Percentiles rank a stretch among this genome's conserved stretches.
phyloP scores from a whole-genome alignment of 306 rosid genomes.

The Glycine tomentella region DNA sequence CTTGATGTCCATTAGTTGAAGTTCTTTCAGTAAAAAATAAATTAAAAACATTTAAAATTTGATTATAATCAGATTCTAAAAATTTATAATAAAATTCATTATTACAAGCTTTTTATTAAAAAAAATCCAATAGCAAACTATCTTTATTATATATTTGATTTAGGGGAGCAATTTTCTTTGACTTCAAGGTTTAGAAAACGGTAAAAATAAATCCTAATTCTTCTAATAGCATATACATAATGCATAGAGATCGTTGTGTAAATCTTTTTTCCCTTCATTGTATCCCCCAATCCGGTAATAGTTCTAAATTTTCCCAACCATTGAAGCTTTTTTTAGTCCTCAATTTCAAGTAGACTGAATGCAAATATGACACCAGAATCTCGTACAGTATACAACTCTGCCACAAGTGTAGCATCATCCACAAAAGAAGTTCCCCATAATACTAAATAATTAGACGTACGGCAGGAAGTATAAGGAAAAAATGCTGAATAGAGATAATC shows the following conservation, averaged over 20 bases:
- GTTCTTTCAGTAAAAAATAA: too few species aligned
- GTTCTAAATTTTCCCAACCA: conserved; percentile 17
- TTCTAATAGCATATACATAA: not conserved
- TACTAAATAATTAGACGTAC: too few species aligned
- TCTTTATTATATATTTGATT: too few species aligned
- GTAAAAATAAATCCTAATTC: not conserved
- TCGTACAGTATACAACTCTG: conserved; percentile 25
- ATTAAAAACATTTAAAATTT: too few species aligned
- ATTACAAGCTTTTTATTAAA: too few species aligned
- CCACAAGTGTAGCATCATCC: not conserved
- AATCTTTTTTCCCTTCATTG: not conserved
- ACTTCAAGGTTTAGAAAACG: not conserved
- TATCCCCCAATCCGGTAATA: not conserved
- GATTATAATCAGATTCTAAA: too few species aligned
- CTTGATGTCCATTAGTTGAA: too few species aligned
- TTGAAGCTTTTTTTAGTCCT: not conserved
- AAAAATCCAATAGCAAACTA: too few species aligned
- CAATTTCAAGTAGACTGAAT: conserved; percentile 43
- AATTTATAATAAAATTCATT: too few species aligned
- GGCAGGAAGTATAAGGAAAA: not conserved
- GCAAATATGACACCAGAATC: conserved; percentile 35
- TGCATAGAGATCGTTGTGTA: not conserved
- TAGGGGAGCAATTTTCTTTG: too few species aligned
- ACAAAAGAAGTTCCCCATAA: too few species aligned
- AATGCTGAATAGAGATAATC: conserved; percentile 39